Base-by-base conservation (phyloP, 495 filamentous ascomycete species). In the Aspergillus wentii region DNA sequence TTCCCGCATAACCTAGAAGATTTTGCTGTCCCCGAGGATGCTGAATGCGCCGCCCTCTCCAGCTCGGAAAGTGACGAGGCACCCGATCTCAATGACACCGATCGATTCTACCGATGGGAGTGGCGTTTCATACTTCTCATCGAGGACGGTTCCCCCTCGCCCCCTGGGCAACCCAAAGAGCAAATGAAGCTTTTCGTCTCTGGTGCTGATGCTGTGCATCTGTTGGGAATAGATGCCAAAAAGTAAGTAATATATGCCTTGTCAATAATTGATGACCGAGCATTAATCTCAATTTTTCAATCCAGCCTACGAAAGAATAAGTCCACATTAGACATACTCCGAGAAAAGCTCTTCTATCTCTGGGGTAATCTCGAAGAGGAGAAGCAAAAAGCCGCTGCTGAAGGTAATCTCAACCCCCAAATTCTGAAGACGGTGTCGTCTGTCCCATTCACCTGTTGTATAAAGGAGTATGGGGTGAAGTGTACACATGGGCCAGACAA, bases 351-450 rank as follows among this genome's bases (percentile, higher is more conserved):
- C 11, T 90, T 80, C 56, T 64, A 76, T 20, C 69, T 97, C 6
- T 97, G 91, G 89, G 91, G 91, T 3, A 73, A 94, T 41, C 74
- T 96, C 5, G 82, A 87, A 55, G 88, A 94, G 53, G 43, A 52
- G 30, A 86, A 85, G 44, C 38, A 36, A 30, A 34, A 35, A 14
- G 38, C 44, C 35, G 17, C 35, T 30, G 32, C 54, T 22, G 42
- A 36, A 18, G 35, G 16, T 8, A 44, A 40, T 13, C 31, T 28
- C 23, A 16, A 15, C 22, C 29, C 25, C 13, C 19, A n/a, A 17
- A 34, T 43, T 8, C 14, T 54, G 36, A 51, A 45, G 13, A 20
- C 36, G 10, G 11, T 42, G 26, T 59, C 52, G 3, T 57, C 46
- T 4, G 28, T 54, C 17, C 61, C 66, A 14, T 62, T 70, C 25